Conservation (phyloP, 208 protist species). For the Trypanosomatidae sp. region DNA sequence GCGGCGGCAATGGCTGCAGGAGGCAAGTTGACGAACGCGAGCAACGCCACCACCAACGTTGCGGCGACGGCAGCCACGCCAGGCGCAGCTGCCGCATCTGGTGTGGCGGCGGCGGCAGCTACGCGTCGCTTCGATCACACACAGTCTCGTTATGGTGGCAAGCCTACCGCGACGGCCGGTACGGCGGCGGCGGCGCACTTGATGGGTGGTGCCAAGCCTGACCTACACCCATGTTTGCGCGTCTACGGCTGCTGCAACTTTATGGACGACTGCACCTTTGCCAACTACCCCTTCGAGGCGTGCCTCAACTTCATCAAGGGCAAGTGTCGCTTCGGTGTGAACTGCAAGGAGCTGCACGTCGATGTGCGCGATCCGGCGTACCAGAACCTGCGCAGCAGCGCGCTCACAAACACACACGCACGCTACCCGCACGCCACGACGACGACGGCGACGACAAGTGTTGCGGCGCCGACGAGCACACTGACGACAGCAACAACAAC, state of each 20-base stretch:
- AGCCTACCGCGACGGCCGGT: conserved; percentile 4
- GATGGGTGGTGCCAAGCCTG: conserved; percentile 8
- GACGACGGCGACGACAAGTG: background rate
- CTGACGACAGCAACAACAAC: conserved; percentile 8
- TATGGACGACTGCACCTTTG: conserved; percentile 77
- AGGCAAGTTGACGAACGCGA: background rate
- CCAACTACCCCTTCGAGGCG: conserved; percentile 78
- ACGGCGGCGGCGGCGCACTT: conserved; percentile 3
- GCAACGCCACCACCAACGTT: conserved; percentile 2
- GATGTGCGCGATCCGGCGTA: conserved; percentile 32
- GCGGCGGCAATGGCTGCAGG: too few species aligned
- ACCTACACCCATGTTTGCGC: conserved; percentile 69
- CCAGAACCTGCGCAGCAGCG: conserved; percentile 37
- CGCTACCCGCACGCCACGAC: background rate
- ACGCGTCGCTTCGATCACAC: conserved; percentile 6
- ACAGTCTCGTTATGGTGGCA: conserved; percentile 6
- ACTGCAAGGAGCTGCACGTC: conserved; percentile 84
- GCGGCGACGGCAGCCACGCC: conserved; percentile 1
- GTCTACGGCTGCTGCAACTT: conserved; percentile 87
- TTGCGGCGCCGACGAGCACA: conserved; percentile 6
- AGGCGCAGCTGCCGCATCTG: too few species aligned
- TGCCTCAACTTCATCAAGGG: conserved; percentile 86
- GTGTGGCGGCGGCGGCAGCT: background rate
- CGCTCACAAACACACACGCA: too few species aligned
- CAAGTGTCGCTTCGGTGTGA: conserved; percentile 74